Evolutionary conservation across 1,284 basidiomycete species (phyloP).

Genomic region (Pascua guehoae): DNA sequence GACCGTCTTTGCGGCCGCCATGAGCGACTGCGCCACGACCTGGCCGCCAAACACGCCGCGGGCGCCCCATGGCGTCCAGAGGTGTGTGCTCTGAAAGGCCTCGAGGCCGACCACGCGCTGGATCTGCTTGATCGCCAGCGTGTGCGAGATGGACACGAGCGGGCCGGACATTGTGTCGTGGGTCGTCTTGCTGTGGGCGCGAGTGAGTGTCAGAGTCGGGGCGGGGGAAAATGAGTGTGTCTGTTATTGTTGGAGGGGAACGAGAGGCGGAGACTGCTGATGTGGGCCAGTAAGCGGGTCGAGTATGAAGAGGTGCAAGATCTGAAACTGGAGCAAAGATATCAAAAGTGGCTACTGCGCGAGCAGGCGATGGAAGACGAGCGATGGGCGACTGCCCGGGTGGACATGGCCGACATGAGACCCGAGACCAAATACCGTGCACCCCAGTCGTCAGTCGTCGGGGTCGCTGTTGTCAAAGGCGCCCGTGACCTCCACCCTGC

Average conservation of each 20-base stretch:
- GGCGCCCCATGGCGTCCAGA: constrained; percentile 63
- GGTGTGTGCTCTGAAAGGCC: constrained; percentile 63
- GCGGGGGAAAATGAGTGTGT: neutral
- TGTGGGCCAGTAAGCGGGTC: too few relatives aligned
- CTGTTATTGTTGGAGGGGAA: too few relatives aligned
- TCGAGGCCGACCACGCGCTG: constrained; percentile 15
- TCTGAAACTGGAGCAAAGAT: too few relatives aligned
- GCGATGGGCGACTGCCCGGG: too few relatives aligned
- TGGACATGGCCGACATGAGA: too few relatives aligned
- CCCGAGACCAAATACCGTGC: too few relatives aligned
- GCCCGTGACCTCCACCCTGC: too few relatives aligned
- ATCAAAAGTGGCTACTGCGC: too few relatives aligned
- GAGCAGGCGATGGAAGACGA: too few relatives aligned
- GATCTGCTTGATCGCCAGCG: constrained; percentile 14
- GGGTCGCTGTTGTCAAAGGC: too few relatives aligned
- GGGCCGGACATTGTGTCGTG: constrained; percentile 3
- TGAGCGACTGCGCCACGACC: constrained; percentile 81
- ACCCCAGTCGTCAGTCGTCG: too few relatives aligned
- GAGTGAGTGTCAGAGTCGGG: neutral
- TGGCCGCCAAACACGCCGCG: constrained; percentile 82
- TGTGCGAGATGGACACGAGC: constrained; percentile 16
- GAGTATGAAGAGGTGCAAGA: too few relatives aligned
- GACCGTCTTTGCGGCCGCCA: constrained; percentile 72
- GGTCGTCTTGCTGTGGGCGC: neutral
- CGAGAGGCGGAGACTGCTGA: neutral